phyloP scores from a whole-genome alignment of 805 yeast genomes.

The Schizosaccharomyces cryophilus region DNA sequence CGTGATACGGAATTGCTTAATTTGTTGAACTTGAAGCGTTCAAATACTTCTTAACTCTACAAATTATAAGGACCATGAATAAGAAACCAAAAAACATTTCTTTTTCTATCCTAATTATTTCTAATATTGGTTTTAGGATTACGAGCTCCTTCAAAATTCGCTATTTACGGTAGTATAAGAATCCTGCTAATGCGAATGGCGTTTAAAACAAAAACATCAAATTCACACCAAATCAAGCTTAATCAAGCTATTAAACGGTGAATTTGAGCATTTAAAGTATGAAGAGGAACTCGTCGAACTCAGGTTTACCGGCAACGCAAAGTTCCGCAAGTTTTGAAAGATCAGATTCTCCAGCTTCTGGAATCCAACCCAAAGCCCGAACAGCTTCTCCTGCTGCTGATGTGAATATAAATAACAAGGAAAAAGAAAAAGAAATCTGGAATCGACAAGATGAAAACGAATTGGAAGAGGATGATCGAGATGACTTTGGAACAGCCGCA shows the following conservation, averaged over 20 bases:
- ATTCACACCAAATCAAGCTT: too few species aligned
- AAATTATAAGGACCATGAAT: background rate
- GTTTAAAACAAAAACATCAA: too few species aligned
- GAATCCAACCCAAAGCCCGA: background rate
- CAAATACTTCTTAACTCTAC: background rate
- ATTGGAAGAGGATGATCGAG: constrained; percentile 2
- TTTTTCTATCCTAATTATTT: too few species aligned
- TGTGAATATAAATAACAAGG: background rate
- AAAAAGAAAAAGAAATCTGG: background rate
- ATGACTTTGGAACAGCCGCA: constrained; percentile 3
- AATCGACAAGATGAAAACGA: background rate
- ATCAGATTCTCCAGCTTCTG: background rate
- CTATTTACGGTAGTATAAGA: too few species aligned
- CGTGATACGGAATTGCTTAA: background rate
- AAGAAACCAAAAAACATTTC: too few species aligned
- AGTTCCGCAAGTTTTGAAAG: background rate
- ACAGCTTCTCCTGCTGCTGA: background rate
- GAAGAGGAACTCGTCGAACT: background rate
- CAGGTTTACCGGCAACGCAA: background rate
- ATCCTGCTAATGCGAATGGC: too few species aligned
- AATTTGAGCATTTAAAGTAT: background rate
- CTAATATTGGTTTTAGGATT: too few species aligned
- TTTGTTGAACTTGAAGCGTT: background rate
- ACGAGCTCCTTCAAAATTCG: too few species aligned
- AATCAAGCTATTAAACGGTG: too few species aligned